Conservation (phyloP, 305 asterid genomes). For the Fraxinus sp. region DNA sequence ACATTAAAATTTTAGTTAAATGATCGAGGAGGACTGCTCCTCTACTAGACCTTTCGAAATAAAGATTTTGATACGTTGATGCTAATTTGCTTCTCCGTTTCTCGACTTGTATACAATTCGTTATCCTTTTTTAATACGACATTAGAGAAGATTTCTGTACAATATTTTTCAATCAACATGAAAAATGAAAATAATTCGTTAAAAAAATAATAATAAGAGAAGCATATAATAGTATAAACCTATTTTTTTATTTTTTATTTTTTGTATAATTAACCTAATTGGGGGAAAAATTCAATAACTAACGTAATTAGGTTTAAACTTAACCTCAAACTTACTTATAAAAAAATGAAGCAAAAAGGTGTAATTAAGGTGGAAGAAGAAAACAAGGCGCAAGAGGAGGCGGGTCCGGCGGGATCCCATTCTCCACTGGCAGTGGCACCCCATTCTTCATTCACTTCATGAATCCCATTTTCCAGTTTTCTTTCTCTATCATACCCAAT, state of each 20-base stretch:
- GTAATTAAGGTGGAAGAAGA: not conserved
- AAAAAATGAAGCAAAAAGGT: not conserved
- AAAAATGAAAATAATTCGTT: not conserved
- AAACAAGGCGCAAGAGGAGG: not conserved
- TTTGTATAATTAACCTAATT: not conserved
- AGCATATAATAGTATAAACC: not conserved
- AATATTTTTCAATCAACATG: not conserved
- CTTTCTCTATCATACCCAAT: not conserved
- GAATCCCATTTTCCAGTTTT: not conserved
- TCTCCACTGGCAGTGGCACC: not conserved
- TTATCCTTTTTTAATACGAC: not conserved
- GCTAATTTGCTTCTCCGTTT: too few relatives aligned
- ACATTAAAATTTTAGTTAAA: not conserved
- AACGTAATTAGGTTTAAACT: not conserved
- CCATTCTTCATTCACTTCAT: not conserved
- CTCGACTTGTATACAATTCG: not conserved
- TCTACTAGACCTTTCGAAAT: not conserved
- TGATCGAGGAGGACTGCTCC: not conserved
- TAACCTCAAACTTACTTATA: not conserved
- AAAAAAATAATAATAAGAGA: not conserved
- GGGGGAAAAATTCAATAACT: not conserved
- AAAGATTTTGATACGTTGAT: not conserved
- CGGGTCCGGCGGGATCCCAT: conserved; percentile 4
- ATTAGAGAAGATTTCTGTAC: not conserved
- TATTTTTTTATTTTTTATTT: too few relatives aligned